Conservation (phyloP, 2,329 filamentous ascomycete genomes). For the Aspergillus flavus region DNA sequence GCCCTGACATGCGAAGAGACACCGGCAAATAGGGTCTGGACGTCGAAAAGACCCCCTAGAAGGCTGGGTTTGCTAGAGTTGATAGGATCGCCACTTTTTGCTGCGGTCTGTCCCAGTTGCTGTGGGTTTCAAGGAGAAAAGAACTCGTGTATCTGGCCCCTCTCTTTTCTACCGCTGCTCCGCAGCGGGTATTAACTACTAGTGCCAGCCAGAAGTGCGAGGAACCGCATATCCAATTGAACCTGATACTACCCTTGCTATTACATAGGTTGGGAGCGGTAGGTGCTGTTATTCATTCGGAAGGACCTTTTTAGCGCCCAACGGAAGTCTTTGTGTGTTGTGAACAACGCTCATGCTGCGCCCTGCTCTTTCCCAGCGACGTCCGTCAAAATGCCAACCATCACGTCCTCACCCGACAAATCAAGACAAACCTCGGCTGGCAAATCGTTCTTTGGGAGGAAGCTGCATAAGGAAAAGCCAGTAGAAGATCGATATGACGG, state of each 20-base stretch:
- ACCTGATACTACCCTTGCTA: not conserved
- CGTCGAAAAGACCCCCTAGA: not conserved
- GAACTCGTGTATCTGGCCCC: constrained; percentile 14
- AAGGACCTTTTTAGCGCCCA: constrained; percentile 2
- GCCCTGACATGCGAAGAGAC: constrained; percentile 17
- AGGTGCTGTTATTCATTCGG: not conserved
- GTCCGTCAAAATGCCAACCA: constrained; percentile 51
- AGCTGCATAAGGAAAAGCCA: constrained; percentile 72
- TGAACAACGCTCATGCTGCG: constrained; percentile 37
- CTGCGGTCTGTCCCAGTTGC: constrained; percentile 7
- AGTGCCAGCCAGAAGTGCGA: constrained; percentile 23
- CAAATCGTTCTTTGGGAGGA: constrained; percentile 86
- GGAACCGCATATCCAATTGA: constrained; percentile 6
- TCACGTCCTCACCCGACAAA: constrained; percentile 72
- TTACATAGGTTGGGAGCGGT: not conserved
- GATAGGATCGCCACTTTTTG: constrained; percentile 4
- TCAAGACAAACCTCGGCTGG: constrained; percentile 78
- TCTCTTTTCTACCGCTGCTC: constrained; percentile 22
- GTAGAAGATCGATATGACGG: constrained; percentile 65
- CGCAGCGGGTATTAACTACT: constrained; percentile 24
- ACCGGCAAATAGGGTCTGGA: constrained; percentile 11
- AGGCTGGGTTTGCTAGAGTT: constrained; percentile 16
- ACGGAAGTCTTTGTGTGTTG: constrained; percentile 8
- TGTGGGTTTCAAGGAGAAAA: constrained; percentile 9
- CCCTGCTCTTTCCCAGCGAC: constrained; percentile 33